Conservation (phyloP, 2,329 filamentous ascomycete genomes). For the Fusarium sp. region DNA sequence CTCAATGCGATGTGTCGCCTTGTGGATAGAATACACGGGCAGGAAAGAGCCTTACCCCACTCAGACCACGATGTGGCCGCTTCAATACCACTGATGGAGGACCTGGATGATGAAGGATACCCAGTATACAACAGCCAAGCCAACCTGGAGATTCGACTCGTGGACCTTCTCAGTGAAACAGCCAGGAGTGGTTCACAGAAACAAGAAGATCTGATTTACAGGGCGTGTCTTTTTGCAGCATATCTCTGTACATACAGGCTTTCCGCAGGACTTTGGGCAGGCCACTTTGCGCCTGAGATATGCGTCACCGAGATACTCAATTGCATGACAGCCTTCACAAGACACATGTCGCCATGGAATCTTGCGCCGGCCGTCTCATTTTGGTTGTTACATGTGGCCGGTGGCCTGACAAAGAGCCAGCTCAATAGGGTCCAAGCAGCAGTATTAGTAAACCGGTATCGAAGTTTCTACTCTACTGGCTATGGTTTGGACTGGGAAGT, state of each 20-base stretch:
- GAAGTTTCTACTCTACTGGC: not conserved
- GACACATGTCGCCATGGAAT: conserved; percentile 12
- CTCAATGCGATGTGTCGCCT: not conserved
- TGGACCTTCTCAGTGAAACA: conserved; percentile 12
- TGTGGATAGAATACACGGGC: not conserved
- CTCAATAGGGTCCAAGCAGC: fast-evolving
- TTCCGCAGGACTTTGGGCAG: conserved; percentile 5
- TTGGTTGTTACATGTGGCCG: conserved; percentile 1
- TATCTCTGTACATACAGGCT: conserved; percentile 24
- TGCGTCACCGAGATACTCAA: not conserved
- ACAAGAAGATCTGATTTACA: not conserved
- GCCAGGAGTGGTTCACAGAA: fast-evolving
- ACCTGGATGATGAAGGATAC: conserved; percentile 9
- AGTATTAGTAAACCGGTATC: not conserved
- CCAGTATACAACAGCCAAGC: conserved; percentile 12
- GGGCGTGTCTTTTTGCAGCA: conserved; percentile 11
- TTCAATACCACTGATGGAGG: not conserved
- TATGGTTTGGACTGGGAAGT: conserved; percentile 5
- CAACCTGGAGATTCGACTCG: conserved; percentile 3
- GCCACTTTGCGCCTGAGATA: not conserved
- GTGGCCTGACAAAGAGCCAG: not conserved
- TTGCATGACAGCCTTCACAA: not conserved
- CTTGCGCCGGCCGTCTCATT: not conserved
- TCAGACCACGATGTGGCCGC: fast-evolving
- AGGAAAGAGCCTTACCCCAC: too few relatives aligned